Conservation (phyloP, 768 basidiomycete species). For the Collybia nuda region DNA sequence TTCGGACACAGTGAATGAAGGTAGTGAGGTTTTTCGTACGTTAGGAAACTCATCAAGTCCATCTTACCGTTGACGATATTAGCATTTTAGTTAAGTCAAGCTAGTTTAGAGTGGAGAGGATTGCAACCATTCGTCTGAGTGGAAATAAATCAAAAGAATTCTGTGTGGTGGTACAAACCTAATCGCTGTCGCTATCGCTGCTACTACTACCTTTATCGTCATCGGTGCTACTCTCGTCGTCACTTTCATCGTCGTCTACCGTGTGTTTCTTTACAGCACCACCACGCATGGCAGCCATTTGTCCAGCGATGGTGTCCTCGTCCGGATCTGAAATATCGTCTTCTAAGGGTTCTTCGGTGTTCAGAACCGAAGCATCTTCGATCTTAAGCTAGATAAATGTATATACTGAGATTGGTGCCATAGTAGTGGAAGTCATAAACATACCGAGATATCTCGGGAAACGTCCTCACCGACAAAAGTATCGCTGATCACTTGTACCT, state of each 20-base stretch:
- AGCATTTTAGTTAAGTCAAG: no score
- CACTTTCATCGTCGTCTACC: conserved; percentile 56
- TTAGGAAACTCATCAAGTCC: no score
- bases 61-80: no score
- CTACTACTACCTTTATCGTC: conserved; percentile 52
- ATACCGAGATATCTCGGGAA: conserved; percentile 66
- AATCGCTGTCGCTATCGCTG: conserved; percentile 52
- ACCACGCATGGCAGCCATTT: conserved; percentile 96
- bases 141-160: no score
- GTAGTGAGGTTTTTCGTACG: no score
- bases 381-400: conserved; percentile 67
- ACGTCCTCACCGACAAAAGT: conserved; percentile 85
- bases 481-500: conserved; percentile 82
- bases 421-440: conserved; percentile 22
- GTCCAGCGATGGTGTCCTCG: conserved; percentile 93
- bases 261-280: conserved; percentile 71
- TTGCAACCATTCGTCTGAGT: no score
- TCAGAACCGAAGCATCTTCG: conserved; percentile 64
- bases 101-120: no score
- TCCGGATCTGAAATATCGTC: conserved; percentile 99
- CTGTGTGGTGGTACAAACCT: conserved; percentile 15
- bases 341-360: conserved; percentile 60
- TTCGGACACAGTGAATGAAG: no score
- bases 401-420: conserved; percentile 7
- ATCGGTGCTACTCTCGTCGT: conserved; percentile 51